Evolutionary conservation across 495 filamentous ascomycete genomes (phyloP).

Genomic region (Bombardia bombarda): DNA sequence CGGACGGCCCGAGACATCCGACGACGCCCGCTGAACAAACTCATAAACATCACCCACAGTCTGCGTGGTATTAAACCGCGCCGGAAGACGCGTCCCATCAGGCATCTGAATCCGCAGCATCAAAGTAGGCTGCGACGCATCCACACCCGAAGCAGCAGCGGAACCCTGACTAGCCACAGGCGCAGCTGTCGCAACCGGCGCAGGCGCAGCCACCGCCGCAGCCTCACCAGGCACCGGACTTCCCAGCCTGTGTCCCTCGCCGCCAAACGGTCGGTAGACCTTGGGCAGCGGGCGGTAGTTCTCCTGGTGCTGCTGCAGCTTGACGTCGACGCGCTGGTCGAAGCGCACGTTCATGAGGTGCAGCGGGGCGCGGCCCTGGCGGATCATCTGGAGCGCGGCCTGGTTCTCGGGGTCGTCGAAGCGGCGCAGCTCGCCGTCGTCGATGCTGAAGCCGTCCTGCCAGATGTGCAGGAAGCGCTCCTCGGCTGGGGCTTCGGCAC

Average conservation of each 20-base stretch:
- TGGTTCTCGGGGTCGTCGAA: slow-evolving; percentile 85
- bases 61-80: slow-evolving; percentile 85
- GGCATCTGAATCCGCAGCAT: slow-evolving; percentile 83
- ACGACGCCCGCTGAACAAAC: slow-evolving; percentile 66
- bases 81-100: slow-evolving; percentile 77
- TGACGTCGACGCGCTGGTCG: slow-evolving; percentile 84
- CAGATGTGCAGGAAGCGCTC: slow-evolving; percentile 78
- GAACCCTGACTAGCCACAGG: slow-evolving; percentile 28
- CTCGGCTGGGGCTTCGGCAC: slow-evolving; percentile 26
- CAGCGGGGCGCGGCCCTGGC: slow-evolving; percentile 76
- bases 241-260: slow-evolving; percentile 78
- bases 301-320: slow-evolving; percentile 77
- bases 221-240: slow-evolving; percentile 71
- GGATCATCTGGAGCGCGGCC: slow-evolving; percentile 74
- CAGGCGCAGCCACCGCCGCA: slow-evolving; percentile 24
- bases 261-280: slow-evolving; percentile 79
- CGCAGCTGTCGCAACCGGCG: slow-evolving; percentile 29
- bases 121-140: slow-evolving; percentile 69
- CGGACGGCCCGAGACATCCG: slow-evolving; percentile 46
- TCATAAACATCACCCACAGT: slow-evolving; percentile 87
- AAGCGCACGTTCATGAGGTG: slow-evolving; percentile 80
- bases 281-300: slow-evolving; percentile 76
- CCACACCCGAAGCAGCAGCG: slow-evolving; percentile 45
- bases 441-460: slow-evolving; percentile 89
- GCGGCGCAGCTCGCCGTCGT: slow-evolving; percentile 83